Conservation (phyloP, 305 asterid genomes). For the Fraxinus floribunda region DNA sequence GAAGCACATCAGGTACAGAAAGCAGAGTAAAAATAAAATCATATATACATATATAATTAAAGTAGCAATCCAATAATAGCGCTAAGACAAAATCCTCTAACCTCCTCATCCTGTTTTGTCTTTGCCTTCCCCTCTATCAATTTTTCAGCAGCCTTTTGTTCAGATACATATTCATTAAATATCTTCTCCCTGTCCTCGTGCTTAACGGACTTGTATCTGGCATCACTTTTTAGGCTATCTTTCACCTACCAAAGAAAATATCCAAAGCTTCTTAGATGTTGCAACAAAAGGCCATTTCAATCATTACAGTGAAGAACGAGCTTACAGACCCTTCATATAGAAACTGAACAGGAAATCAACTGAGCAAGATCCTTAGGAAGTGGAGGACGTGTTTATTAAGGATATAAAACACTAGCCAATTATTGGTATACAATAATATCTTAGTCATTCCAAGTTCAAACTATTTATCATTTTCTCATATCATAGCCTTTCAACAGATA, state of each 20-base stretch:
- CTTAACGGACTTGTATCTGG: constrained; percentile 79
- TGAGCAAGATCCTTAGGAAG: not conserved
- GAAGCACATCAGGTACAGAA: not conserved
- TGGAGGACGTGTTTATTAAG: not conserved
- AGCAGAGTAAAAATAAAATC: not conserved
- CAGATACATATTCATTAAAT: constrained; percentile 70
- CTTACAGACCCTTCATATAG: not conserved
- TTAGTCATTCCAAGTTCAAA: not conserved
- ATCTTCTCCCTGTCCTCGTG: constrained; percentile 82
- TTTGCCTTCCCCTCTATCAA: constrained; percentile 53
- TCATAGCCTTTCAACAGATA: not conserved
- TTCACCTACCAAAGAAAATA: constrained; percentile 62
- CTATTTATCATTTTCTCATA: not conserved
- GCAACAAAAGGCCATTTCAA: constrained; percentile 8
- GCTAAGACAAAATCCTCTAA: constrained; percentile 28
- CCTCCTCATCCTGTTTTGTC: constrained; percentile 79
- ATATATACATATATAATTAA: constrained; percentile 13
- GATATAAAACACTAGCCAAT: not conserved
- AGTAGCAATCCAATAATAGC: constrained; percentile 12
- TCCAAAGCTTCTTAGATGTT: not conserved
- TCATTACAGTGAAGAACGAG: not conserved
- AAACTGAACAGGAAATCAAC: not conserved
- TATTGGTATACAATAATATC: not conserved
- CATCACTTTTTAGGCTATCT: constrained; percentile 75
- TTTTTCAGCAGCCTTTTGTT: constrained; percentile 76